Base-by-base conservation (phyloP, 192 early-diverging fungal genomes). In the Martensiomyces pterosporus region DNA sequence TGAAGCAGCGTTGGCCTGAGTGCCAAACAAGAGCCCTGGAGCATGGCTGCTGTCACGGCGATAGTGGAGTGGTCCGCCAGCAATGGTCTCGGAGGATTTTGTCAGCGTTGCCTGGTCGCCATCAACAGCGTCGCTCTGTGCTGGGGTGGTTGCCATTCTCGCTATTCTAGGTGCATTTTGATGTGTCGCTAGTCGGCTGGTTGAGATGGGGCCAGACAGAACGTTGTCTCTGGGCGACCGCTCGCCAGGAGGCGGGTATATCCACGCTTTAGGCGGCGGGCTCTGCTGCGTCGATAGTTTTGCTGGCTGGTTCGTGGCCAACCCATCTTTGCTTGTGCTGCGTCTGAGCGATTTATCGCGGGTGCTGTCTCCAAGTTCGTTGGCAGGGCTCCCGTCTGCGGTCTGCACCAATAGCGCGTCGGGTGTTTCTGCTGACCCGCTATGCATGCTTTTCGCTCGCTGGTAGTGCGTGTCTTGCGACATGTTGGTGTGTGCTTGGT, bases 241-340 rank as follows among this genome's bases (percentile, higher is more conserved):
- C 27, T 65, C 63, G 10, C 63, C 55, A 39, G 55, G 63, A 16
- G 63, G 50, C 0, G 49, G 57, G 32, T 65, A 44, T 12, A 58
- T 23, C 63, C 63, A 65, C 12, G 45, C 45, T 34, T 32, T 29
- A 14, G 45, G 32, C 29, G 29, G 45, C 45, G 29, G 45, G 17
- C 45, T n/a, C n/a, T n/a, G n/a, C n/a, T n/a, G n/a, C n/a, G n/a
- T n/a, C n/a, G n/a, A n/a, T n/a, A n/a, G n/a, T n/a, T n/a, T n/a
- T n/a, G n/a, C n/a, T n/a, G n/a, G n/a, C n/a, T n/a, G n/a, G n/a
- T n/a, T n/a, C n/a, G n/a, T n/a, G n/a, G n/a, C n/a, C n/a, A n/a
- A n/a, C n/a, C n/a, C n/a, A n/a, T n/a, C n/a, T n/a, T n/a, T n/a
- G n/a, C n/a, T n/a, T n/a, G n/a, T n/a, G n/a, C n/a, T n/a, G n/a